Conservation (phyloP, 305 asterid genomes). For the Coffea humblotiana region DNA sequence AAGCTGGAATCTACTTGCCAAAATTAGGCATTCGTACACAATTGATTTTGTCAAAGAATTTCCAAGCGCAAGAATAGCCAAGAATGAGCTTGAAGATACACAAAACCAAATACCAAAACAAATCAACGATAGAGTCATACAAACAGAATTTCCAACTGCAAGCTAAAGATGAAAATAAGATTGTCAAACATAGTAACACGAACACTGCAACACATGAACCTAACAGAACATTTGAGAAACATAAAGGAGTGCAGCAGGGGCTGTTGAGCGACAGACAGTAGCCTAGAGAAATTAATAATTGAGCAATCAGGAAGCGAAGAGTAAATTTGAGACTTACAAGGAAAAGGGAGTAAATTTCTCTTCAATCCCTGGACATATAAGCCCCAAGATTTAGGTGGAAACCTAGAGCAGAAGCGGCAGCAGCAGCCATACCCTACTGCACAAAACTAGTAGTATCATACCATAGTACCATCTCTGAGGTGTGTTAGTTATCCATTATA, state of each 20-base stretch:
- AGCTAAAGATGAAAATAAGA: not conserved
- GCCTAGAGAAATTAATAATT: not conserved
- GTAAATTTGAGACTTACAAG: conserved; percentile 2
- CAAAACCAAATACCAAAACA: not conserved
- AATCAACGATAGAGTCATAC: not conserved
- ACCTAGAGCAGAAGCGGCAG: not conserved
- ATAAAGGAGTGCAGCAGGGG: not conserved
- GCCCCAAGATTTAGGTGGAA: not conserved
- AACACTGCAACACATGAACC: not conserved
- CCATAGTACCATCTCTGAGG: conserved; percentile 17
- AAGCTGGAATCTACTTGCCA: not conserved
- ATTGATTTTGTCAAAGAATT: not conserved
- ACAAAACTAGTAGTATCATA: conserved; percentile 23
- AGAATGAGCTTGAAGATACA: not conserved
- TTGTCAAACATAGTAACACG: not conserved
- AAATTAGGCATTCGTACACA: not conserved
- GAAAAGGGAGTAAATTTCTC: not conserved
- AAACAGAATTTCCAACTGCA: not conserved
- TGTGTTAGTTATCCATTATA: conserved; percentile 30
- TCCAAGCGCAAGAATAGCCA: not conserved
- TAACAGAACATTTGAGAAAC: not conserved
- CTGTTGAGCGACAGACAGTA: not conserved
- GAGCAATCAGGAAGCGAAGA: not conserved
- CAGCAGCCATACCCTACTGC: conserved; percentile 19
- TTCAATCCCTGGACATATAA: conserved; percentile 13